Percentiles rank a stretch among this genome's conserved stretches.
These are phyloP conservation scores for Phytophthora hibernalis DNA, from an alignment of 352 stramenopile genomes.

Conservation along the genomic window DNA sequence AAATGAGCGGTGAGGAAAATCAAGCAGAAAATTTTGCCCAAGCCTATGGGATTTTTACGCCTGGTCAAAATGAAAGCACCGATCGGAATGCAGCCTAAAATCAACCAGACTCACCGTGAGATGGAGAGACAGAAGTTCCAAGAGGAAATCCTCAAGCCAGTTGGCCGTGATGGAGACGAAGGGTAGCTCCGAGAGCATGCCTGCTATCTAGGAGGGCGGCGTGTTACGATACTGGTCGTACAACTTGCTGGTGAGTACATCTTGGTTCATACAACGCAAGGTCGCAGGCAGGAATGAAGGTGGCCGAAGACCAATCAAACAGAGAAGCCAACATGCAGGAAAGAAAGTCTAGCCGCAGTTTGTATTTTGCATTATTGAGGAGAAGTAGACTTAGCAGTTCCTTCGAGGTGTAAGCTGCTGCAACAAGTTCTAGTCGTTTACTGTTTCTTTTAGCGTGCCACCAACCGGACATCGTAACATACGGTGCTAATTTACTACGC, in stretches of 20 bases:
- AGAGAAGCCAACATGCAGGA: neutral
- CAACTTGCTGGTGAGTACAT: neutral
- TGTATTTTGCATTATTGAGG: neutral
- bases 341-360: neutral
- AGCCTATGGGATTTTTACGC: neutral
- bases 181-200: slow-evolving; percentile 1
- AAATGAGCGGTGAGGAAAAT: neutral
- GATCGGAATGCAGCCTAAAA: neutral
- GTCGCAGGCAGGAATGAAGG: neutral
- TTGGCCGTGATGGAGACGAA: too few relatives aligned
- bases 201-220: slow-evolving; percentile 2
- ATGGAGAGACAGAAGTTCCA: too few relatives aligned
- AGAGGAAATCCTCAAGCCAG: too few relatives aligned
- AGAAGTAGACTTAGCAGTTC: neutral
- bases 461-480: too few relatives aligned
- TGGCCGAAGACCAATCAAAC: neutral
- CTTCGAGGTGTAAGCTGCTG: neutral
- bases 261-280: neutral
- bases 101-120: neutral
- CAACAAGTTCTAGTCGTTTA: neutral
- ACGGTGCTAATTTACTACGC: too few relatives aligned
- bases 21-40: neutral
- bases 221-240: neutral
- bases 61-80: neutral
- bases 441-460: too few relatives aligned